phyloP scores from a whole-genome alignment of 1,284 basidiomycete species.

The Paramarasmius palmivorus region DNA sequence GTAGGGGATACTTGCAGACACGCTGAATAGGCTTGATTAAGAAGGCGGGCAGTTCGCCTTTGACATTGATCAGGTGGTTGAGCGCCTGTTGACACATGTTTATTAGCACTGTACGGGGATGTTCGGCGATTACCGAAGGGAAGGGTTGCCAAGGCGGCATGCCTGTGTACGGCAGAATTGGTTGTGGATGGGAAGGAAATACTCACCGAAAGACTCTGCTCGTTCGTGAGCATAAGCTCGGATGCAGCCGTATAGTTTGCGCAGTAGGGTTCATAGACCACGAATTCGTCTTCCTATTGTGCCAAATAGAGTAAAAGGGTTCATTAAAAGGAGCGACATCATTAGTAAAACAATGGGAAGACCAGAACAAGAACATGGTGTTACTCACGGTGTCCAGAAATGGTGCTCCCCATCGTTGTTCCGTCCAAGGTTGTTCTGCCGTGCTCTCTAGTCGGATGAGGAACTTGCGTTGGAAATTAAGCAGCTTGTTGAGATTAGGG shows the following conservation, averaged over 20 bases:
- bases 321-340: conserved; percentile 28
- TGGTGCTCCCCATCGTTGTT: conserved; percentile 86
- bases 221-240: conserved; percentile 84
- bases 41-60: conserved; percentile 88
- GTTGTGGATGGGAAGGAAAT: conserved; percentile 14
- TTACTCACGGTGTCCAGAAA: conserved; percentile 79
- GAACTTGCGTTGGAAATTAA: conserved; percentile 97
- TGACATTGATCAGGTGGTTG: conserved; percentile 78
- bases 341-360: conserved; percentile 36
- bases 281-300: conserved; percentile 90
- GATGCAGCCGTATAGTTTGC: conserved; percentile 92
- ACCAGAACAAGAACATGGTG: conserved; percentile 34
- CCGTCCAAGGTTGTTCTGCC: conserved; percentile 80
- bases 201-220: conserved; percentile 81
- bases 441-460: conserved; percentile 92
- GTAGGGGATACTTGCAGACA: conserved; percentile 90
- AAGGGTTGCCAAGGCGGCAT: conserved; percentile 43
- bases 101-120: conserved; percentile 27
- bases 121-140: conserved; percentile 28
- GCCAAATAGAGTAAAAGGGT: conserved; percentile 33
- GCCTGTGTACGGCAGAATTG: conserved; percentile 22
- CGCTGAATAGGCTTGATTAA: conserved; percentile 91
- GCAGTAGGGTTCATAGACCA: conserved; percentile 96
- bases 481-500: conserved; percentile 91
- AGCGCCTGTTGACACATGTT: conserved; percentile 55